Base-by-base conservation (phyloP, 495 filamentous ascomycete genomes). In the Glonium stellatum region DNA sequence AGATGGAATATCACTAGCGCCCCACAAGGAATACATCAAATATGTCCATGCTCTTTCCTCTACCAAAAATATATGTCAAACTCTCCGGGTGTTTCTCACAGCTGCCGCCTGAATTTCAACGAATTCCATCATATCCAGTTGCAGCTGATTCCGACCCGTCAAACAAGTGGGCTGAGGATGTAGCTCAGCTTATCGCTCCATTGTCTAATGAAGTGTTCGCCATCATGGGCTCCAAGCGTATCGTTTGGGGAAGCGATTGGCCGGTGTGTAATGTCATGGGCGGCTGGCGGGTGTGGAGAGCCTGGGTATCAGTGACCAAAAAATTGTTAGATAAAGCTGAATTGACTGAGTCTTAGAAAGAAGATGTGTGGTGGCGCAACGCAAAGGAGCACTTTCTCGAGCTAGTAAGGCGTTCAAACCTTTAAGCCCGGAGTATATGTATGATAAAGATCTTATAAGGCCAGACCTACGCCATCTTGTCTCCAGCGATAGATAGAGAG, bases 401-500 rank as follows among this genome's bases (percentile, higher is more conserved):
- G 36, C 36, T 39, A 15, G 36, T 39, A 8, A 8, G 36, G 15
- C 36, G 15, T 8, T 39, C 36, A 15, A 39, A 15, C 36, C 36
- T 39, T 39, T 39, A 15, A 39, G 15, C 8, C 36, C 15, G 8
- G 36, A 39, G n/a, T n/a, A n/a, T 39, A 39, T 8, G 8, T 8
- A 39, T 8, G 36, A 8, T 15, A 39, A 8, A 39, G 36, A 15
- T 35, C 5, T 54, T 23, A 54, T 9, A 54, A 21, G 5, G 51
- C 51, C 11, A 54, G 19, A 10, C 51, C 64, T 23, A 59, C 62
- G 0, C 64, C 60, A 21, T 62, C 34, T 35, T 51, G 54, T 23
- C 59, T 66, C 64, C 64, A 66, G 9, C 59, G 64, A 60, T 66
- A 66, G 12, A 66, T 34, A 12, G 64, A 66, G 23, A 66, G 64